Evolutionary conservation across 2,329 filamentous ascomycete genomes (phyloP), one percentile per base, ranked within the genome.

Genomic region (Macrophomina pseudophaseolina): DNA sequence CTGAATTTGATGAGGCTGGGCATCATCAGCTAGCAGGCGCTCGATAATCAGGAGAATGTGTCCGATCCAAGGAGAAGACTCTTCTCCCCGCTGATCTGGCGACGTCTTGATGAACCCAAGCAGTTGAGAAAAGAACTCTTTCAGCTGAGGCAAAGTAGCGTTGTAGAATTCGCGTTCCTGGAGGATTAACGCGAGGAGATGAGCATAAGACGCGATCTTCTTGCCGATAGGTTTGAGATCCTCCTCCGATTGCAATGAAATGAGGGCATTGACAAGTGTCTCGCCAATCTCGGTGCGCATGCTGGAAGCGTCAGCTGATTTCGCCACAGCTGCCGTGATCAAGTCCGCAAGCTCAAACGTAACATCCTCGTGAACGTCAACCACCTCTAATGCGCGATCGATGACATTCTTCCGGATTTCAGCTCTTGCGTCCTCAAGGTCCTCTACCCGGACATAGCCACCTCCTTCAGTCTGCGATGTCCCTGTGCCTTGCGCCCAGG

Each of bases 291-390:
- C 91, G 68, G 88, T 63, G 48, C 90, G 86, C 82, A 78, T 86
- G 73, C 78, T 85, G 71, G 78, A 85, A 70, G 78, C 87, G 75
- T 86, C 88, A 74, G 75, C 86, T 71, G 81, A 90, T 73, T 87
- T 90, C 35, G 83, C 81, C 8, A 88, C 87, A 30, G 93, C 90
- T 3, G 90, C 89, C 44, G 87, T 87, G 65, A 99, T 94, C 23
- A 99, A 84, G 72, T 97, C 94, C 0, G 93, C 88, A 54, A 99
- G 84, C 74, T 98, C 94, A 72, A 97, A 95, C 0, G 95, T 96
- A 11, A 94, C 89, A 71, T 92, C 89, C 14, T 94, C 90, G 72
- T 98, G 94, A 44, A 90, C 90, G 75, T 94, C 91, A 64, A 99
- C 89, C 40, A 98, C 89, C 73, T 97, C 94, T 28, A 99, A 83